These are phyloP conservation scores for Mycena crocata DNA, from an alignment of 768 basidiomycete genomes.

Conservation along the genomic window DNA sequence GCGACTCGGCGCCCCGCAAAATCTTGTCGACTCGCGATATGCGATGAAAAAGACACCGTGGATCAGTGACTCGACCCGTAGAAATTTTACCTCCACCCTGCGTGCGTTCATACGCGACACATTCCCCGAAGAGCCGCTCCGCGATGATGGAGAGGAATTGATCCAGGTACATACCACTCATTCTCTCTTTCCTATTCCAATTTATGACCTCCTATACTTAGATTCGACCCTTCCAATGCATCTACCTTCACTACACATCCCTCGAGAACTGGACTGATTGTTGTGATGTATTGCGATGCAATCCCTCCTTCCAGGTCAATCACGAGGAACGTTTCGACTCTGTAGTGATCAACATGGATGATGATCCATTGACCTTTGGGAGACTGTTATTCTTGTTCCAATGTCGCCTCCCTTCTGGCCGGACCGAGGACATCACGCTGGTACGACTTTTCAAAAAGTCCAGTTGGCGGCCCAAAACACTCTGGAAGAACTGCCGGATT, in stretches of 20 bases:
- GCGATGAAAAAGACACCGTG: conserved; percentile 1
- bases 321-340: conserved; percentile 26
- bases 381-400: conserved; percentile 3
- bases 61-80: background rate
- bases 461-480: conserved; percentile 2
- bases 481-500: conserved; percentile 17
- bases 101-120: conserved; percentile 6
- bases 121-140: conserved; percentile 2
- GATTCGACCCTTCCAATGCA: conserved; percentile 17
- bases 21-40: conserved; percentile 1
- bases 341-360: conserved; percentile 19
- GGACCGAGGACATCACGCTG: conserved; percentile 10
- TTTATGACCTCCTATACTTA: background rate
- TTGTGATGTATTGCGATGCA: conserved; percentile 31
- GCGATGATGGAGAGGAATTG: conserved; percentile 11
- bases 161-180: background rate
- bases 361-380: conserved; percentile 9
- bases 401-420: conserved; percentile 11
- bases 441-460: conserved; percentile 15
- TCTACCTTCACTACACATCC: conserved; percentile 28
- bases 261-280: conserved; percentile 21
- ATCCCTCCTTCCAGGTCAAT: conserved; percentile 18
- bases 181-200: background rate
- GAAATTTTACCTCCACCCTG: background rate
- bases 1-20: conserved; percentile 18